Evolutionary conservation across 768 basidiomycete genomes (phyloP), one percentile per base, ranked within the genome.

Genomic region (Tricholoma hemisulphureum): DNA sequence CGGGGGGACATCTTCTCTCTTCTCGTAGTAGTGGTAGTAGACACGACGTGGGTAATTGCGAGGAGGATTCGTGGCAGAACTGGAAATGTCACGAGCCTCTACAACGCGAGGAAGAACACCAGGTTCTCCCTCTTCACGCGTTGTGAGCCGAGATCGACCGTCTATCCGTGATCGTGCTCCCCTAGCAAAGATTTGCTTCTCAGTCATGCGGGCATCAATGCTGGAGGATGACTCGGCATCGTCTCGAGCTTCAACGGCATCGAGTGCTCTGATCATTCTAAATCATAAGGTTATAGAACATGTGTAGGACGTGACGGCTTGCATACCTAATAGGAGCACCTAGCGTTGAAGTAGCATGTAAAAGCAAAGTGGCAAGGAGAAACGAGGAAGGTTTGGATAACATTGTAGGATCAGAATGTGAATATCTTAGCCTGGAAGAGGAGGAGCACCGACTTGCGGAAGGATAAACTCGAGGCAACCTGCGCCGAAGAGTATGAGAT

Each of bases 401-500:
- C 77, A 77, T 78, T 70, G 69, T 75, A 59, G 68, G 70, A 70
- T 67, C 68, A 2, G 70, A 71, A 66, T 65, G 65, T 62, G 67
- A 61, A 61, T 64, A 63, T 61, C 62, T 54, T 56, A 56, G 53
- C 37, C 55, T 56, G 20, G 28, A 63, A 46, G 70, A 31, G 53
- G 55, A 51, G 61, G 57, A 61, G 69, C 65, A 70, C 75, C 75
- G 71, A 75, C 76, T 75, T 69, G 75, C 70, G 74, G 62, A 75
- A 67, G 70, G 71, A 74, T 69, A 61, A 62, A 74, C 72, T 75
- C 73, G 76, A 70, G 75, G 77, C 75, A 75, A 77, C 76, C 76
- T 73, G 75, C 71, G 70, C 76, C 75, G 67, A 73, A 74, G 74
- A 73, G 71, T 67, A 65, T 64, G 70, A 71, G 61, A 69, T 59